Base-by-base conservation (phyloP, 345 rosid species). In the Murraya paniculata region DNA sequence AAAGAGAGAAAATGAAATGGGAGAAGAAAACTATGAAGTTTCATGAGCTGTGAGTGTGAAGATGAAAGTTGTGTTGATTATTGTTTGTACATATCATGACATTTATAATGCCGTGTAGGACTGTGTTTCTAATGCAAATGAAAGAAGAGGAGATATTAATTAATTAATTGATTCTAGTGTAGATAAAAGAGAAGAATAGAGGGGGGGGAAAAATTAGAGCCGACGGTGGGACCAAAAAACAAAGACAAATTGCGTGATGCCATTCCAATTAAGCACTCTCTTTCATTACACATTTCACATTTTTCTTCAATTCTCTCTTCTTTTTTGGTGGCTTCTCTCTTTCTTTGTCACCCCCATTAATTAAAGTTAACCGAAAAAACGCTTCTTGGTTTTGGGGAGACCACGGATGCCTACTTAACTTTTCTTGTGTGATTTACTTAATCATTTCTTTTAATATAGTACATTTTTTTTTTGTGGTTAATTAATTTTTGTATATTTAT, bases 211-310 rank as follows among this genome's bases (percentile, higher is more conserved):
- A 16, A 27, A 19, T 35, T 5, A 36, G 13, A 79, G 73, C 65
- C 71, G 68, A 68, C 82, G 48, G 85, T 81, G 86, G 85, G 82
- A 22, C 85, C 85, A 67, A 77, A 45, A 48, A 72, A 18, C 69
- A 65, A 73, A 75, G 72, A 81, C 88, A 88, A 84, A 57, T 70
- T 83, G 79, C 65, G 79, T 80, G 84, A 83, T 86, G 81, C 83
- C 80, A 78, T 74, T 74, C 75, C 71, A 70, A 53, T 53, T 53
- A 18, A 80, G 79, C 86, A 82, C 85, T 81, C 85, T 73, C 85
- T 81, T 82, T 81, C 86, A 75, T 53, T 53, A 18, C 76, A 72
- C 27, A 69, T 78, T 50, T 50, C 76, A 72, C 27, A 70, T 80
- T 28, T 72, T 59, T 76, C 58, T 5, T n/a, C 53, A 19, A 21